These are phyloP conservation scores for Dioscorea alata DNA, from an alignment of 106 monocot genomes.

Conservation along the genomic window DNA sequence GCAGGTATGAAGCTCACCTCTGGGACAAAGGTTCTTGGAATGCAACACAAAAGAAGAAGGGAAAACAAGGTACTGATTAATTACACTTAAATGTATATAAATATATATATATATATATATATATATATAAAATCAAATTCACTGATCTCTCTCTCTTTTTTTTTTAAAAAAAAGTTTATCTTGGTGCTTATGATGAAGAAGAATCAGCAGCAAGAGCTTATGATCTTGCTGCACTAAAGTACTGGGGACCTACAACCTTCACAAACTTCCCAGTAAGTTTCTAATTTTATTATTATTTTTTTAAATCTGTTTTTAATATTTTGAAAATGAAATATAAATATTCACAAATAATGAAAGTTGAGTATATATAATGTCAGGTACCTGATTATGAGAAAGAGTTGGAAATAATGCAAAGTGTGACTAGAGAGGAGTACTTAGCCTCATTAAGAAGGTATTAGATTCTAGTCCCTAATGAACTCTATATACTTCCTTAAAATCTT, in stretches of 20 bases:
- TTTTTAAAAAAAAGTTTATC: neutral
- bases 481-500: too few species aligned
- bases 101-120: too few species aligned
- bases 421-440: conserved; percentile 47
- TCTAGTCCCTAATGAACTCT: too few species aligned
- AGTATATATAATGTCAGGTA: conserved; percentile 2
- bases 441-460: conserved; percentile 28
- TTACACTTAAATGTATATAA: too few species aligned
- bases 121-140: neutral
- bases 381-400: conserved; percentile 23
- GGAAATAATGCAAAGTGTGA: conserved; percentile 24
- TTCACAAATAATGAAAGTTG: too few species aligned
- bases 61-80: conserved; percentile 42
- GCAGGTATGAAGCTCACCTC: conserved; percentile 62
- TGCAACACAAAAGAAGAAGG: conserved; percentile 56
- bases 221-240: conserved; percentile 72
- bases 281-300: neutral
- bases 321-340: too few species aligned
- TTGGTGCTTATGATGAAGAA: conserved; percentile 70
- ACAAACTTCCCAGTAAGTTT: conserved; percentile 61
- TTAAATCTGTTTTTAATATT: too few species aligned
- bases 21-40: conserved; percentile 68
- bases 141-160: neutral
- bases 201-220: conserved; percentile 60
- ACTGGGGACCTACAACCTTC: conserved; percentile 49